Percentiles rank a stretch among this genome's conserved stretches.
These are phyloP conservation scores for Hirsutella rhossiliensis DNA, from an alignment of 2,329 filamentous ascomycete species.

Conservation along the genomic window DNA sequence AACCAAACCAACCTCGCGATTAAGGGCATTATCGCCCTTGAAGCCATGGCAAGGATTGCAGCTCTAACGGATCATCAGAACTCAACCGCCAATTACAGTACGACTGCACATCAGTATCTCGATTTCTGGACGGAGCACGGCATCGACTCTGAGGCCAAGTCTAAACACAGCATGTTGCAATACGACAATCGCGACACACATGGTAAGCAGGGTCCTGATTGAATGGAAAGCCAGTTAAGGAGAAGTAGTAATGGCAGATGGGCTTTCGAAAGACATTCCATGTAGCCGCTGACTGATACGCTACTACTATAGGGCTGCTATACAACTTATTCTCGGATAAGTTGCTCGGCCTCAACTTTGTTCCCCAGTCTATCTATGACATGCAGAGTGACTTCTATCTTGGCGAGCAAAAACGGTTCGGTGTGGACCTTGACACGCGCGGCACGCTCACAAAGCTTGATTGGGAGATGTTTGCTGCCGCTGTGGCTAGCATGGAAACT, in stretches of 20 bases:
- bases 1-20: conserved; percentile 75
- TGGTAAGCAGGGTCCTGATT: too few species aligned
- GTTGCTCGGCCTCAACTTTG: conserved; percentile 64
- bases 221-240: too few species aligned
- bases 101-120: conserved; percentile 58
- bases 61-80: conserved; percentile 43
- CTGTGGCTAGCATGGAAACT: conserved; percentile 51
- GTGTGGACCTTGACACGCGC: conserved; percentile 70
- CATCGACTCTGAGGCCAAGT: conserved; percentile 50
- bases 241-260: too few species aligned
- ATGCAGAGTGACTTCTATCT: conserved; percentile 70
- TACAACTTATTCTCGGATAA: conserved; percentile 79
- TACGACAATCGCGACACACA: conserved; percentile 54
- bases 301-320: conserved; percentile 25
- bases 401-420: conserved; percentile 59
- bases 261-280: too few species aligned
- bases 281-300: neutral
- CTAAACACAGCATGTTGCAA: conserved; percentile 61
- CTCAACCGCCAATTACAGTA: conserved; percentile 46
- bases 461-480: conserved; percentile 80
- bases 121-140: conserved; percentile 59
- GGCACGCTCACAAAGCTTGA: conserved; percentile 78
- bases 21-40: conserved; percentile 74
- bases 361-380: conserved; percentile 63
- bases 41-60: conserved; percentile 65